phyloP scores from a whole-genome alignment of 2,329 filamentous ascomycete genomes.

The Chaetomium sp. region DNA sequence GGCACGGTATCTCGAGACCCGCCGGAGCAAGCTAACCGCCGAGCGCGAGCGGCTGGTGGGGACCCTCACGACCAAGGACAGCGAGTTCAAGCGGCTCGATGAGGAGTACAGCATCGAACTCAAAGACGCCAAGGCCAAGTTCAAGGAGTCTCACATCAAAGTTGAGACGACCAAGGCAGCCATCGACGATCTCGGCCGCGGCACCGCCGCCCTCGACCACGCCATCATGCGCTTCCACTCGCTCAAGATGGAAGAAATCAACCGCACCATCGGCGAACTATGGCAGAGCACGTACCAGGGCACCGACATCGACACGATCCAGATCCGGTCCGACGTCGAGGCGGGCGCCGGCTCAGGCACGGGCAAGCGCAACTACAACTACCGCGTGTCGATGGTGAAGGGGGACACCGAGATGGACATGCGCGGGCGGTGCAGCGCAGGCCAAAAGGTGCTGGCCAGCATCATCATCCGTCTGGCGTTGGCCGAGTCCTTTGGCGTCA shows the following conservation, averaged over 20 bases:
- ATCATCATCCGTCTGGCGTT: constrained; percentile 97
- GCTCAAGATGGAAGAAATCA: constrained; percentile 98
- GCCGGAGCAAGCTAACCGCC: constrained; percentile 63
- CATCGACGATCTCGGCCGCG: constrained; percentile 81
- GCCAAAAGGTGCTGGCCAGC: constrained; percentile 90
- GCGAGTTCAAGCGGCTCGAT: constrained; percentile 65
- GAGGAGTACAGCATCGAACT: constrained; percentile 82
- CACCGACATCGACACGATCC: constrained; percentile 93
- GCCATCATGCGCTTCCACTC: constrained; percentile 97
- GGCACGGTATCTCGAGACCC: constrained; percentile 58
- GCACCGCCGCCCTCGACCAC: constrained; percentile 78
- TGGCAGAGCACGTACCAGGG: constrained; percentile 97
- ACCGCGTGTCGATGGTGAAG: constrained; percentile 97
- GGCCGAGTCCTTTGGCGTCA: constrained; percentile 92
- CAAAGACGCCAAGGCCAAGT: constrained; percentile 71
- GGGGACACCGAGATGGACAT: constrained; percentile 98
- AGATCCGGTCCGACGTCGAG: constrained; percentile 89
- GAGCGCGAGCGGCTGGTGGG: constrained; percentile 70
- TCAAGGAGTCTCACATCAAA: constrained; percentile 81
- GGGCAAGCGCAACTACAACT: constrained; percentile 85
- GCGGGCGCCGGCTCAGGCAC: constrained; percentile 34
- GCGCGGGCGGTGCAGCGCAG: constrained; percentile 93
- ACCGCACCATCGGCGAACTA: constrained; percentile 88
- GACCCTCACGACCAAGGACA: constrained; percentile 75
- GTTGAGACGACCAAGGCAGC: constrained; percentile 89